These are phyloP conservation scores for Linum tenue DNA, from an alignment of 345 rosid species.

Conservation along the genomic window DNA sequence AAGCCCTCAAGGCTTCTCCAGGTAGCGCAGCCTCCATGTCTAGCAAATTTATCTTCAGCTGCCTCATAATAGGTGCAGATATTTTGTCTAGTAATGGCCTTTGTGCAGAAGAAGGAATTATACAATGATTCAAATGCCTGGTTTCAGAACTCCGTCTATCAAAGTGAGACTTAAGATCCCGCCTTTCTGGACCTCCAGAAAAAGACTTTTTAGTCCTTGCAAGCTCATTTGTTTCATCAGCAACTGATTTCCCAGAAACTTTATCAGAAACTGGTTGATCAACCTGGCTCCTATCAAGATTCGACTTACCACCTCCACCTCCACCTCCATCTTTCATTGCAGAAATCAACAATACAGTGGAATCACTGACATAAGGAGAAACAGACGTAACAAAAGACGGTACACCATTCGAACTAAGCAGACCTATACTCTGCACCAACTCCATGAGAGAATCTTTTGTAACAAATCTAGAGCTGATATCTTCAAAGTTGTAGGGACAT, in stretches of 20 bases:
- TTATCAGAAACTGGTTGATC: constrained; percentile 20
- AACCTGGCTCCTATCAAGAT: constrained; percentile 16
- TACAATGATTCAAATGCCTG: constrained; percentile 19
- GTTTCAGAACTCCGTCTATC: constrained; percentile 16
- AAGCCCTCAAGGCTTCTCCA: constrained; percentile 23
- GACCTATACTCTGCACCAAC: constrained; percentile 30
- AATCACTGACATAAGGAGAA: constrained; percentile 23
- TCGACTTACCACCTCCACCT: constrained; percentile 6
- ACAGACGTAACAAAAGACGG: constrained; percentile 22
- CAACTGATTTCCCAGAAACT: constrained; percentile 17
- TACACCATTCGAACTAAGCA: constrained; percentile 29
- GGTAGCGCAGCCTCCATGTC: constrained; percentile 37
- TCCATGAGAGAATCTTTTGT: constrained; percentile 23
- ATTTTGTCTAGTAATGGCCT: constrained; percentile 21
- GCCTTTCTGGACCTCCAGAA: constrained; percentile 32
- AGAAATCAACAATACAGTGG: constrained; percentile 18
- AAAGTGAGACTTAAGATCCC: constrained; percentile 28
- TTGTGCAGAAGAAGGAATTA: constrained; percentile 13
- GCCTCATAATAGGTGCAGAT: constrained; percentile 19
- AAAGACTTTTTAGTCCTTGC: constrained; percentile 20
- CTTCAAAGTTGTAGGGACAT: constrained; percentile 24
- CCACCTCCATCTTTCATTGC: constrained; percentile 6
- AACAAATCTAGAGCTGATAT: constrained; percentile 25
- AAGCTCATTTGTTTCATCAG: constrained; percentile 26
- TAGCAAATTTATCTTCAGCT: constrained; percentile 31